Conservation (phyloP, 768 basidiomycete species). For the Collybia mongolica region DNA sequence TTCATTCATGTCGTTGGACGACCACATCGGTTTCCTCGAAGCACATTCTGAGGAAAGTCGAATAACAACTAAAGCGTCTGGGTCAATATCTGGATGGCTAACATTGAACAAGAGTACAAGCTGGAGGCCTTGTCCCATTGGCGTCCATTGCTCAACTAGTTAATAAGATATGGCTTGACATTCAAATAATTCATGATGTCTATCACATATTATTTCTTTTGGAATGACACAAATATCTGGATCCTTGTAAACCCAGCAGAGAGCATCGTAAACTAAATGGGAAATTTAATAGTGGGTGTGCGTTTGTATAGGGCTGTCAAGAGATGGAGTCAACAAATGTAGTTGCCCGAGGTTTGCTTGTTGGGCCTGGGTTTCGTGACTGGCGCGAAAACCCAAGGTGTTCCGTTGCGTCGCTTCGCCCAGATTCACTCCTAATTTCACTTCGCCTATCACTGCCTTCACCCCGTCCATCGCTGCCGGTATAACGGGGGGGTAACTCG, state of each 20-base stretch:
- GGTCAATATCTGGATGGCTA: conserved; percentile 52
- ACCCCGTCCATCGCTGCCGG: conserved; percentile 11
- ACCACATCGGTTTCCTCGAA: not conserved
- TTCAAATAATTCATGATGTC: too few species aligned
- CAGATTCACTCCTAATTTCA: too few species aligned
- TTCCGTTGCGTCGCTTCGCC: too few species aligned
- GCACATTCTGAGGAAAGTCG: too few species aligned
- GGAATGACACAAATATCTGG: too few species aligned
- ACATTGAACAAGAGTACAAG: conserved; percentile 35
- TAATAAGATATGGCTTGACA: not conserved
- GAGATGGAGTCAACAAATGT: not conserved
- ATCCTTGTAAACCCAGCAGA: too few species aligned
- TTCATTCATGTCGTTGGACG: conserved; percentile 25
- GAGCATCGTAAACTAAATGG: too few species aligned
- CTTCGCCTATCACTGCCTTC: conserved; percentile 14
- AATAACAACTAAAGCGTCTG: not conserved
- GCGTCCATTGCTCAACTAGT: conserved; percentile 37
- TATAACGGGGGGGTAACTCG: conserved; percentile 58
- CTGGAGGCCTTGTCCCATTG: conserved; percentile 73
- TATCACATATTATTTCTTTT: too few species aligned
- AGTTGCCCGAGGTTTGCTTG: conserved; percentile 18
- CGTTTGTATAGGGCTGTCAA: not conserved
- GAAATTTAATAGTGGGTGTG: too few species aligned
- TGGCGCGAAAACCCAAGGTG: conserved; percentile 11
- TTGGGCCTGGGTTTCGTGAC: conserved; percentile 17